Evolutionary conservation across 1,284 basidiomycete species (phyloP).

Genomic region (Trametes hirsuta): DNA sequence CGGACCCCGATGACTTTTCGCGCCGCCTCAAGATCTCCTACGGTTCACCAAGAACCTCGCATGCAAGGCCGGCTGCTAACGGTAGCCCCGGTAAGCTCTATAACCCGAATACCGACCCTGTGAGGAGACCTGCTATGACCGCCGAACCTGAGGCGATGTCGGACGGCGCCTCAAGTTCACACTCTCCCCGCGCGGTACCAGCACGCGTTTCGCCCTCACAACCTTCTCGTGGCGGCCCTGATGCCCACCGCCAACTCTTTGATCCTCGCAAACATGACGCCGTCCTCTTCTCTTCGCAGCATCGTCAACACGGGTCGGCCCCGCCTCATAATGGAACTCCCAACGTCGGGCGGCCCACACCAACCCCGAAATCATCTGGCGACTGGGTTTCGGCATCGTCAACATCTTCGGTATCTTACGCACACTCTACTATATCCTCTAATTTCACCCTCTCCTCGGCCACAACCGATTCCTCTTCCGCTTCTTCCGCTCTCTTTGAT

Average conservation of each 20-base stretch:
- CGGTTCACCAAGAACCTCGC: conserved; percentile 41
- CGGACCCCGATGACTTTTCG: conserved; percentile 66
- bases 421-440: conserved; percentile 71
- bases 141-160: conserved; percentile 65
- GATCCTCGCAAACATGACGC: conserved; percentile 87
- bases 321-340: conserved; percentile 15
- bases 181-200: conserved; percentile 45
- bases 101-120: conserved; percentile 72
- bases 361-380: conserved; percentile 61
- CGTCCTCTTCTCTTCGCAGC: conserved; percentile 71
- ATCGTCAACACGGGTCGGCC: conserved; percentile 43
- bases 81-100: conserved; percentile 56
- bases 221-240: conserved; percentile 40
- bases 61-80: conserved; percentile 36
- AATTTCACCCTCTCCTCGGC: conserved; percentile 74
- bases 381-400: conserved; percentile 78
- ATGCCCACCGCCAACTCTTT: conserved; percentile 65
- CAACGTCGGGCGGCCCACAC: conserved; percentile 41
- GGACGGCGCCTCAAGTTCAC: conserved; percentile 55
- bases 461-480: conserved; percentile 73
- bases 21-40: conserved; percentile 67
- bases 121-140: conserved; percentile 56
- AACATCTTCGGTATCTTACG: conserved; percentile 66
- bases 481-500: conserved; percentile 67
- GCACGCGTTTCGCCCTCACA: conserved; percentile 34